Percentiles rank a stretch among this genome's conserved stretches.
Conservation (phyloP, 345 rosid species). For the Anacardium occidentale region DNA sequence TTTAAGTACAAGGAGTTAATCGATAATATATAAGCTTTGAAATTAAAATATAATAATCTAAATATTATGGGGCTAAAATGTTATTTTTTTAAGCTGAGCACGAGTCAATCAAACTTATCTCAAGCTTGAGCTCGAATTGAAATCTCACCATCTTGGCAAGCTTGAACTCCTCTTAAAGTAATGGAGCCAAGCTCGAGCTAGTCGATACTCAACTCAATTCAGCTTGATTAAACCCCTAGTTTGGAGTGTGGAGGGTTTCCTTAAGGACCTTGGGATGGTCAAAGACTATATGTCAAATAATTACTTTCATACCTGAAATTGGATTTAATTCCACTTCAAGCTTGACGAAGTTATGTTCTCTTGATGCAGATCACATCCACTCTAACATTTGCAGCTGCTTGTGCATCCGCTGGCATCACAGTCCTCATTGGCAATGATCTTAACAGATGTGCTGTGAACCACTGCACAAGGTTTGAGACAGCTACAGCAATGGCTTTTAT, state of each 20-base stretch:
- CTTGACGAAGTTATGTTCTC: conserved; percentile 1
- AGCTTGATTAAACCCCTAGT: no score
- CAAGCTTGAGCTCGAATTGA: no score
- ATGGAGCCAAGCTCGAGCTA: no score
- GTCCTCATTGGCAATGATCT: conserved; percentile 62
- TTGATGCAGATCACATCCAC: conserved; percentile 62
- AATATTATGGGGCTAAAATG: no score
- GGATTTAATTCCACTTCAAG: neutral
- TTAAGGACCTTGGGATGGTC: neutral
- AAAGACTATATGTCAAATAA: neutral
- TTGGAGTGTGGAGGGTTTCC: neutral
- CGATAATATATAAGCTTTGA: no score
- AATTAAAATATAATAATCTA: no score
- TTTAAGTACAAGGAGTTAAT: no score
- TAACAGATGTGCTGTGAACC: conserved; percentile 44
- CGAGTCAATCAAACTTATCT: no score
- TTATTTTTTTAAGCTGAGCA: no score
- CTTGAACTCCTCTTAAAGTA: no score
- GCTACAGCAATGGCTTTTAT: conserved; percentile 81
- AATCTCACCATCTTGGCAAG: no score
- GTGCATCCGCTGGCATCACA: conserved; percentile 77
- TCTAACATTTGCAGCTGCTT: conserved; percentile 72
- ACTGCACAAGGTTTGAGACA: conserved; percentile 58
- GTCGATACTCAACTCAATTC: no score
- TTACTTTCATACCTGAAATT: neutral